Conservation (phyloP, 2,329 filamentous ascomycete species). For the Aspergillus sp. region DNA sequence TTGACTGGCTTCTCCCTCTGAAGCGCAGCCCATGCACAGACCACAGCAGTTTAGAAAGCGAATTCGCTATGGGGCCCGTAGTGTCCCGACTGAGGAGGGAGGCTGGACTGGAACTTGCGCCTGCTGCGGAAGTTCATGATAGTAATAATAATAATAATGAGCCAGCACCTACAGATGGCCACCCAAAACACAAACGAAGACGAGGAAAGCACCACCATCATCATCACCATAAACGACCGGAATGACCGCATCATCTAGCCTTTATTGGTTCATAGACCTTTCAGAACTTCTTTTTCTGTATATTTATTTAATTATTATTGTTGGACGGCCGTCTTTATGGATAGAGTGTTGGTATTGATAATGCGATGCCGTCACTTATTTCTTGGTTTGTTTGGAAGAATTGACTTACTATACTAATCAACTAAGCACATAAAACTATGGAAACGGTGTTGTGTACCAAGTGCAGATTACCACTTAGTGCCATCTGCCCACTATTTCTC, state of each 20-base stretch:
- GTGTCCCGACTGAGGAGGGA: constrained; percentile 57
- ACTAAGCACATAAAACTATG: too few relatives aligned
- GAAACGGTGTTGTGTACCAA: too few relatives aligned
- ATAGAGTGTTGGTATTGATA: background rate
- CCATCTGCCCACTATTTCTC: constrained; percentile 7
- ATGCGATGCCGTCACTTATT: too few relatives aligned
- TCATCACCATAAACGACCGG: background rate
- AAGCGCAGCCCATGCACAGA: constrained; percentile 70
- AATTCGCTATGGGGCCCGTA: constrained; percentile 66
- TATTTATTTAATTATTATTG: background rate
- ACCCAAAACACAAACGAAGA: constrained; percentile 17
- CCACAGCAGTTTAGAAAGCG: constrained; percentile 64
- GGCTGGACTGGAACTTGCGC: constrained; percentile 35
- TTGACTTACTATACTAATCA: too few relatives aligned
- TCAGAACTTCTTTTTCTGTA: background rate
- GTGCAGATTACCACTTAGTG: background rate
- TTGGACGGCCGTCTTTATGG: background rate
- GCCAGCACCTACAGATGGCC: constrained; percentile 1
- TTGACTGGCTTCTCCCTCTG: constrained; percentile 82
- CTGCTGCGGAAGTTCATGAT: constrained; percentile 1
- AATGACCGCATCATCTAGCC: background rate
- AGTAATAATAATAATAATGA: background rate
- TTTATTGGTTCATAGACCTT: background rate
- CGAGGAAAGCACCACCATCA: constrained; percentile 13
- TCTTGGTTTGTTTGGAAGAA: too few relatives aligned